Evolutionary conservation across 148 eudicot genomes (phyloP).

Genomic region (Fagopyrum homotropicum): DNA sequence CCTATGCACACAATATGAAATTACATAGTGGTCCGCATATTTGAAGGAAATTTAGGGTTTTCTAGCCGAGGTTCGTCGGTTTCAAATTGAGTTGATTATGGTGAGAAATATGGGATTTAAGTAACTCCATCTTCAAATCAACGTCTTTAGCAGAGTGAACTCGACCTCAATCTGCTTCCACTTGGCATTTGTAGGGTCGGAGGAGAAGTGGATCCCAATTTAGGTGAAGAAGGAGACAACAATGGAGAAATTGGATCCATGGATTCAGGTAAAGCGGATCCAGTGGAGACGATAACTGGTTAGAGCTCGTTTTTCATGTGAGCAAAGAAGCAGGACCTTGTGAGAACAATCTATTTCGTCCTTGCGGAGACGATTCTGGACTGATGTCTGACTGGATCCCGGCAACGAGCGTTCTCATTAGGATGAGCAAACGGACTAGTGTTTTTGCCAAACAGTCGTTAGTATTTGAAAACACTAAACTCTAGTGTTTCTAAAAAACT

Average conservation of each 20-base stretch:
- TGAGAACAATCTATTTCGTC: conserved; percentile 1
- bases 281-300: conserved; percentile 8
- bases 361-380: conserved; percentile 8
- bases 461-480: too few species aligned
- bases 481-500: too few species aligned
- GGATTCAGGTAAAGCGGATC: background rate
- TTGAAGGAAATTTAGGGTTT: too few species aligned
- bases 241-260: background rate
- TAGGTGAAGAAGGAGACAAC: background rate
- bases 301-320: conserved; percentile 8
- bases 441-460: too few species aligned
- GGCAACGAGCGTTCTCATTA: conserved; percentile 8
- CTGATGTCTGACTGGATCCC: background rate
- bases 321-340: conserved; percentile 10
- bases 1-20: conserved; percentile 40
- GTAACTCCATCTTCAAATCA: too few species aligned
- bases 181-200: background rate
- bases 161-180: conserved; percentile 6
- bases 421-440: conserved; percentile 12
- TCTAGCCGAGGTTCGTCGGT: too few species aligned
- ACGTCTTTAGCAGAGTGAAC: too few species aligned
- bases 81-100: too few species aligned
- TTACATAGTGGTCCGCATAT: too few species aligned
- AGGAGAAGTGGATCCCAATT: background rate
- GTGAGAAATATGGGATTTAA: too few species aligned